A percentile compares a stretch with the other conserved stretches of the same genome.
These are phyloP conservation scores for Saccharomyces hybrid DNA, from an alignment of 1,139 yeast species.

Conservation along the genomic window DNA sequence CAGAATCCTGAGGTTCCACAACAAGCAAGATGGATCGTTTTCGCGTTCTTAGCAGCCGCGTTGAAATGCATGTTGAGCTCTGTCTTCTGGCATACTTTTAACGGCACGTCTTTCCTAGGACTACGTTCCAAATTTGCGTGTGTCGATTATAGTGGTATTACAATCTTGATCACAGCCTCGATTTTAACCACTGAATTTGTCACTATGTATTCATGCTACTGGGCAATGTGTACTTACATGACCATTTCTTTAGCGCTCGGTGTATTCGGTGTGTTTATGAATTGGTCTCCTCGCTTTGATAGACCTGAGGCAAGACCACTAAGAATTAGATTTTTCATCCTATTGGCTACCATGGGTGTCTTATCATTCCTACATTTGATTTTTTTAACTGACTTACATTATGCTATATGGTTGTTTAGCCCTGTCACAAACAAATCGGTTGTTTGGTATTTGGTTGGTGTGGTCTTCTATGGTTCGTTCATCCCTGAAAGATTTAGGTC, in stretches of 20 bases:
- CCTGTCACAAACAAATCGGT: conserved; percentile 35
- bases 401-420: conserved; percentile 36
- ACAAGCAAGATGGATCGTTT: conserved; percentile 44
- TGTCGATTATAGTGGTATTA: conserved; percentile 91
- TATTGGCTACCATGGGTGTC: conserved; percentile 70
- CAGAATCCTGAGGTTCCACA: conserved; percentile 29
- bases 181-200: conserved; percentile 80
- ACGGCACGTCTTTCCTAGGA: conserved; percentile 60
- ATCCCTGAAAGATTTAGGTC: conserved; percentile 85
- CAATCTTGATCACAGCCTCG: conserved; percentile 83
- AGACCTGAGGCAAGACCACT: conserved; percentile 73
- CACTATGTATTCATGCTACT: conserved; percentile 44
- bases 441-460: conserved; percentile 72
- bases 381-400: conserved; percentile 47
- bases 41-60: conserved; percentile 63
- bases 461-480: conserved; percentile 76
- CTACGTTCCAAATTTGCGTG: conserved; percentile 77
- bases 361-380: conserved; percentile 55
- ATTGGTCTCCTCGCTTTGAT: conserved; percentile 89
- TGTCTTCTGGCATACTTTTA: conserved; percentile 86
- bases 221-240: conserved; percentile 40
- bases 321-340: conserved; percentile 75
- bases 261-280: conserved; percentile 61
- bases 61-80: conserved; percentile 71
- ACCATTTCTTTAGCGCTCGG: conserved; percentile 61